These are phyloP conservation scores for Aspergillus calidoustus DNA, from an alignment of 2,329 filamentous ascomycete genomes.

Conservation along the genomic window DNA sequence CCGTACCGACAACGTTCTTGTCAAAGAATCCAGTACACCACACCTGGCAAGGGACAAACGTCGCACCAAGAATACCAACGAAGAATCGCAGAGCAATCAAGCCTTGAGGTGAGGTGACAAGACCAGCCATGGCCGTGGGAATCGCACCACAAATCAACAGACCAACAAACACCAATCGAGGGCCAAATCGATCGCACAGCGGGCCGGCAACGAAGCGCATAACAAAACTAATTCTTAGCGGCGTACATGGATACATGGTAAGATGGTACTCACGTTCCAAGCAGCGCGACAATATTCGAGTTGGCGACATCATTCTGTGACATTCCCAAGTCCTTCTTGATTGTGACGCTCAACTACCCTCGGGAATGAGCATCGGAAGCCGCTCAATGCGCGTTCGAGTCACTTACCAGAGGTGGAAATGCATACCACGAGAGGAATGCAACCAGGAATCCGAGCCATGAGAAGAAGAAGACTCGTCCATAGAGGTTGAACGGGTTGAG, in stretches of 20 bases:
- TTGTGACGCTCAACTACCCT: slow-evolving; percentile 69
- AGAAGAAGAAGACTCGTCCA: slow-evolving; percentile 88
- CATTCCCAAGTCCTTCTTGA: slow-evolving; percentile 77
- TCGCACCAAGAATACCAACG: slow-evolving; percentile 49
- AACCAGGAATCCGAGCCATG: slow-evolving; percentile 83
- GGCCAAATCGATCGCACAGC: slow-evolving; percentile 80
- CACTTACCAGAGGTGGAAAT: slow-evolving; percentile 77
- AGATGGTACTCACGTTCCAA: slow-evolving; percentile 61
- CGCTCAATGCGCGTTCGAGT: neutral
- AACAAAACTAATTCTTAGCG: slow-evolving; percentile 41
- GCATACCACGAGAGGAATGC: slow-evolving; percentile 91
- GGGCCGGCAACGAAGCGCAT: slow-evolving; percentile 79
- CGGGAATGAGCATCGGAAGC: slow-evolving; percentile 7
- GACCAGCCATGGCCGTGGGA: slow-evolving; percentile 79
- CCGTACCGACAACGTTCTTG: slow-evolving; percentile 86
- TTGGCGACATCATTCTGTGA: slow-evolving; percentile 75
- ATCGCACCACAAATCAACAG: slow-evolving; percentile 77
- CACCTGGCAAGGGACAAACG: slow-evolving; percentile 71
- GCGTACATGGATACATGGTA: neutral
- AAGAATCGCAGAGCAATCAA: slow-evolving; percentile 51
- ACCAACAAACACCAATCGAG: slow-evolving; percentile 77
- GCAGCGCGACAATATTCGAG: slow-evolving; percentile 85
- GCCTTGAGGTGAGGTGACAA: slow-evolving; percentile 67
- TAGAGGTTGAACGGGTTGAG: slow-evolving; percentile 79
- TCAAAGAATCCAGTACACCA: slow-evolving; percentile 95